Conservation (phyloP, 164 flowering plant species). For the Kalanchoe fedtschenkoi region DNA sequence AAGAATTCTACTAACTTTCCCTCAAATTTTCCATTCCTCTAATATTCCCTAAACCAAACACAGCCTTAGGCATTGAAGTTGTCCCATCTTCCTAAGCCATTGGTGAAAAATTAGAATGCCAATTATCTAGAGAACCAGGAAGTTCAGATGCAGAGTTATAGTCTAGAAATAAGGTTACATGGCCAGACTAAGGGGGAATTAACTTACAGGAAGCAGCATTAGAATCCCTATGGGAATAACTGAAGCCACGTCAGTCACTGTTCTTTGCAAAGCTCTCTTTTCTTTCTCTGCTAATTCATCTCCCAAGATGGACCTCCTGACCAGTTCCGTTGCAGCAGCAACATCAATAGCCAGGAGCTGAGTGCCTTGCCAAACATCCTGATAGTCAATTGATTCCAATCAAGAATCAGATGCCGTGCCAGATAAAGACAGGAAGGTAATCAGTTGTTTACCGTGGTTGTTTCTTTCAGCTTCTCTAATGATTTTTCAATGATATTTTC, state of each 20-base stretch:
- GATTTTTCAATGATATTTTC: conserved; percentile 61
- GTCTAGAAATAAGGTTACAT: too few relatives aligned
- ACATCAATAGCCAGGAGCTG: conserved; percentile 91
- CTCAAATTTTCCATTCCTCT: too few relatives aligned
- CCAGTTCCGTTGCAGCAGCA: conserved; percentile 67
- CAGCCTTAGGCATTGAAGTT: too few relatives aligned
- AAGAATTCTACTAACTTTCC: too few relatives aligned
- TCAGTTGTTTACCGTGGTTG: conserved; percentile 53
- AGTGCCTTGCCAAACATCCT: conserved; percentile 98
- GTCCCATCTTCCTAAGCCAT: too few relatives aligned
- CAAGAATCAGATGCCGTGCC: not conserved
- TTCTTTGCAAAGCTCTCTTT: conserved; percentile 69
- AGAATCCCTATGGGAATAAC: conserved; percentile 93
- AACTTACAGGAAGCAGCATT: conserved; percentile 96
- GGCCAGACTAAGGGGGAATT: not conserved
- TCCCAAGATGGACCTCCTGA: conserved; percentile 60
- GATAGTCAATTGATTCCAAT: conserved; percentile 12
- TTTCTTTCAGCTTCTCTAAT: conserved; percentile 63
- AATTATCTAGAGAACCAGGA: too few relatives aligned
- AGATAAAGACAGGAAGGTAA: not conserved
- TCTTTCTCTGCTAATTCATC: conserved; percentile 89
- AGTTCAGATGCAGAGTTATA: too few relatives aligned
- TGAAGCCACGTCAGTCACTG: conserved; percentile 85
- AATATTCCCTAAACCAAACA: too few relatives aligned
- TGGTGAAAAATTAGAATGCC: too few relatives aligned